phyloP scores from a whole-genome alignment of 2,329 filamentous ascomycete genomes.

The Stagonosporopsis vannaccii region DNA sequence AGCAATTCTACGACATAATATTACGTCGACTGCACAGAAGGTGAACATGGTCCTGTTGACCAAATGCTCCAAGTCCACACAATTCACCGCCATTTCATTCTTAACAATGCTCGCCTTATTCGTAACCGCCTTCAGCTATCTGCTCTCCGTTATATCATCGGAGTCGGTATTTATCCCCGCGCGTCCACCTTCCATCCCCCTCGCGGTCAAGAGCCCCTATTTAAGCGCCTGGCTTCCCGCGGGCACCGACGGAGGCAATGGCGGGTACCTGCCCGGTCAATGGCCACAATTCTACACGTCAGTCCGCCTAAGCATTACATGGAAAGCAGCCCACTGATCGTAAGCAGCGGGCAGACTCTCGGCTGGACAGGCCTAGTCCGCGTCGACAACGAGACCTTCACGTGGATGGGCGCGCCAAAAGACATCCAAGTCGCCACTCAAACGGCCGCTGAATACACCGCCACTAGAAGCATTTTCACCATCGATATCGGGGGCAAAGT shows the following conservation, averaged over 20 bases:
- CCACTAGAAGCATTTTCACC: slow-evolving; percentile 40
- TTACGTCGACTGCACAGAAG: background rate
- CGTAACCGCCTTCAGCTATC: slow-evolving; percentile 24
- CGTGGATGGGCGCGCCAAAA: slow-evolving; percentile 68
- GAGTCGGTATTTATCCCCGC: slow-evolving; percentile 68
- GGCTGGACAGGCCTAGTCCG: slow-evolving; percentile 67
- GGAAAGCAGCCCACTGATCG: slow-evolving; percentile 55
- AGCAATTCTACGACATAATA: background rate
- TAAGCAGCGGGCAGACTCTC: slow-evolving; percentile 74
- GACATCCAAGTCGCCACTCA: slow-evolving; percentile 75
- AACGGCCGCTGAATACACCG: slow-evolving; percentile 65
- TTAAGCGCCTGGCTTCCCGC: slow-evolving; percentile 64
- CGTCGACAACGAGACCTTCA: slow-evolving; percentile 64
- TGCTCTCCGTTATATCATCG: slow-evolving; percentile 24
- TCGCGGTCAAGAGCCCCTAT: slow-evolving; percentile 60
- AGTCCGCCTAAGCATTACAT: slow-evolving; percentile 36
- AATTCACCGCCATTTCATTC: background rate
- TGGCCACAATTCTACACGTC: slow-evolving; percentile 76
- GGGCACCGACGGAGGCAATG: slow-evolving; percentile 79
- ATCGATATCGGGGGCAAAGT: slow-evolving; percentile 56
- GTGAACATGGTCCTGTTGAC: background rate
- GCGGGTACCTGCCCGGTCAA: slow-evolving; percentile 77
- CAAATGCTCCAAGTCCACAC: background rate
- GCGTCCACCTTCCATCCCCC: slow-evolving; percentile 63
- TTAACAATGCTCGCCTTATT: slow-evolving; percentile 30